A percentile compares a stretch with the other conserved stretches of the same genome.
Conservation (phyloP, 306 rosid genomes). For the Sophora flavescens region DNA sequence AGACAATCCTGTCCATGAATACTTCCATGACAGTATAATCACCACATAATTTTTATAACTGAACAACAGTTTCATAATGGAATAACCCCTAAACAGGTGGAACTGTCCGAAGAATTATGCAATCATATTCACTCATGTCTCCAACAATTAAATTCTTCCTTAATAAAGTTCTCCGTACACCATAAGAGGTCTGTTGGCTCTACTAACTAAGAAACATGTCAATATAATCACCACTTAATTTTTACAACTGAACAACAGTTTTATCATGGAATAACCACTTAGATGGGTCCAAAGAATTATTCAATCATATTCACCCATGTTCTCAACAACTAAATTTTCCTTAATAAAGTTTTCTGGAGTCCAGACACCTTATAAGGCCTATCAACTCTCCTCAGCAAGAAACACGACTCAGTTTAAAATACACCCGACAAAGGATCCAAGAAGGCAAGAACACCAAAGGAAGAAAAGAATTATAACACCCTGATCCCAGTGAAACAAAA, state of each 20-base stretch:
- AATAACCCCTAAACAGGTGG: constrained; percentile 9
- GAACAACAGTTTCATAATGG: background rate
- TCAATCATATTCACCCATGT: background rate
- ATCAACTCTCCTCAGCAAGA: background rate
- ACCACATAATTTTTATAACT: background rate
- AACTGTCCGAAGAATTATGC: background rate
- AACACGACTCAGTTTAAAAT: background rate
- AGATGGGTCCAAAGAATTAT: constrained; percentile 23
- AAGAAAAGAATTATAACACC: background rate
- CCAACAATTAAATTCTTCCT: background rate
- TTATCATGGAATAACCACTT: constrained; percentile 7
- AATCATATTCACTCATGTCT: background rate
- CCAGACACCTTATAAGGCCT: background rate
- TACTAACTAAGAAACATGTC: background rate
- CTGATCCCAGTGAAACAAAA: background rate
- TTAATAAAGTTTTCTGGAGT: background rate
- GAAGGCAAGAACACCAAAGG: constrained; percentile 5
- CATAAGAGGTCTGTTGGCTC: background rate
- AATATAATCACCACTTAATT: background rate
- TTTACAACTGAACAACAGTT: background rate
- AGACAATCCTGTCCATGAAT: background rate
- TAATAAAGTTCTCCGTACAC: background rate
- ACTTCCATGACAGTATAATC: constrained; percentile 1
- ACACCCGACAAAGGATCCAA: background rate
- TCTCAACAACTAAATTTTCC: background rate